Percentiles rank a stretch among this genome's conserved stretches.
Conservation (phyloP, 1,284 basidiomycete species). For the Microbotryum lychnidis-dioicae region DNA sequence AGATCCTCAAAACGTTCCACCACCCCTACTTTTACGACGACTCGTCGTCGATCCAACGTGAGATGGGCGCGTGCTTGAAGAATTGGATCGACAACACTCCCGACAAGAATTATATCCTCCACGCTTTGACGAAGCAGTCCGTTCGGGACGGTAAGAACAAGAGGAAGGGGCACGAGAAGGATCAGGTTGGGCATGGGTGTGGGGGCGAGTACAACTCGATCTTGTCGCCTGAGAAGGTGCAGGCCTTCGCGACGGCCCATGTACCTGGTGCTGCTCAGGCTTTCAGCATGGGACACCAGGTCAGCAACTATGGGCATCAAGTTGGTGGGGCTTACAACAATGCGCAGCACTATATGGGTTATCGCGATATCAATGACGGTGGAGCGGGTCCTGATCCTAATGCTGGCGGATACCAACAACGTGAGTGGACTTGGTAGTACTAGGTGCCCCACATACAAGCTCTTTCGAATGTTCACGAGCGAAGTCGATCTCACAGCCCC, state of each 20-base stretch:
- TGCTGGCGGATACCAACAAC: too few species aligned
- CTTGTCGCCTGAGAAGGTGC: slow-evolving; percentile 24
- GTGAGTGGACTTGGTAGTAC: too few species aligned
- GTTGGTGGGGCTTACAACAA: slow-evolving; percentile 12
- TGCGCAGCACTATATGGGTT: slow-evolving; percentile 4
- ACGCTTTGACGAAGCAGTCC: slow-evolving; percentile 35
- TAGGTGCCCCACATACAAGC: too few species aligned
- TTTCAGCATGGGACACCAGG: slow-evolving; percentile 1
- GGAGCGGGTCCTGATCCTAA: too few species aligned
- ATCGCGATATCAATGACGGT: too few species aligned
- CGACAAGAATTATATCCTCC: slow-evolving; percentile 36
- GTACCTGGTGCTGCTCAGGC: slow-evolving; percentile 19
- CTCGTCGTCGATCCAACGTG: slow-evolving; percentile 61
- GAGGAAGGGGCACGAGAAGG: slow-evolving; percentile 32
- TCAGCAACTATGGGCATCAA: slow-evolving; percentile 15
- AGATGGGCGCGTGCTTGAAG: slow-evolving; percentile 57
- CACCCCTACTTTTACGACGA: slow-evolving; percentile 74
- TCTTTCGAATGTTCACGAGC: too few species aligned
- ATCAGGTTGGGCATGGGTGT: slow-evolving; percentile 29
- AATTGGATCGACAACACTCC: slow-evolving; percentile 48
- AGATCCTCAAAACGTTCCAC: slow-evolving; percentile 66
- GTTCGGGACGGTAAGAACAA: slow-evolving; percentile 36
- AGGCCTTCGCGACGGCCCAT: slow-evolving; percentile 22
- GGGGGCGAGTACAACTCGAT: slow-evolving; percentile 27
- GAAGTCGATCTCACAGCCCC: too few species aligned